Base-by-base conservation (phyloP, 108 stramenopile genomes). In the Seminavis robusta region DNA sequence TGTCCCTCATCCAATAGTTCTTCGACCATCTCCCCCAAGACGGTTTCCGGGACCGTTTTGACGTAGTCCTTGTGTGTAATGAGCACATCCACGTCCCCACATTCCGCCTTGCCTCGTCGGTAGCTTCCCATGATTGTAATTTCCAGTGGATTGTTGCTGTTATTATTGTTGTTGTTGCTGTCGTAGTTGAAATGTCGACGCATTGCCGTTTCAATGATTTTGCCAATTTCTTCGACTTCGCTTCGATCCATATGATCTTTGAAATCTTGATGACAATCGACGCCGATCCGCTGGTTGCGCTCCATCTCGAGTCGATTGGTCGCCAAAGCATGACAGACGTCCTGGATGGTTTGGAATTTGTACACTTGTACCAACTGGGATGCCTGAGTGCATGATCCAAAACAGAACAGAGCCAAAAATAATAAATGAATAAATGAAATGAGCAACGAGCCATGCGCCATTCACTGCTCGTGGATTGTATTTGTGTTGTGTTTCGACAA, bases 231-330 rank as follows among this genome's bases (percentile, higher is more conserved):
- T n/a, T n/a, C n/a, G n/a, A n/a, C 82, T 70, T 83, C 82, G 2
- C 19, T 7, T 9, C 71, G 62, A 27, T 31, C 24, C 77, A 83
- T 83, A 47, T 60, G 38, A 45, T 74, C 61, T 13, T 52, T 56
- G 25, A 83, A 71, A 37, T 83, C 82, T 36, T 83, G 74, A 58
- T 79, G 76, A 37, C 70, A 79, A 16, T 73, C 62, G 11, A 83
- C 61, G 17, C 82, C 82, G 19, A 79, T 61, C 20, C 51, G 61
- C 48, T 74, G 69, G 47, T 78, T 78, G 0, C 62, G 60, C 3
- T 58, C 49, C 36, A 79, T 42, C 5, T 23, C 33, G 5, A 73
- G 26, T 29, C 57, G 11, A 7, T 55, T 49, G 2, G 23, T 29
- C 30, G 20, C 21, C 27, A 69, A 29, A 2, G 43, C 65, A 20